Base-by-base conservation (phyloP, 2,329 filamentous ascomycete genomes). In the Pestalotiopsis sp. region DNA sequence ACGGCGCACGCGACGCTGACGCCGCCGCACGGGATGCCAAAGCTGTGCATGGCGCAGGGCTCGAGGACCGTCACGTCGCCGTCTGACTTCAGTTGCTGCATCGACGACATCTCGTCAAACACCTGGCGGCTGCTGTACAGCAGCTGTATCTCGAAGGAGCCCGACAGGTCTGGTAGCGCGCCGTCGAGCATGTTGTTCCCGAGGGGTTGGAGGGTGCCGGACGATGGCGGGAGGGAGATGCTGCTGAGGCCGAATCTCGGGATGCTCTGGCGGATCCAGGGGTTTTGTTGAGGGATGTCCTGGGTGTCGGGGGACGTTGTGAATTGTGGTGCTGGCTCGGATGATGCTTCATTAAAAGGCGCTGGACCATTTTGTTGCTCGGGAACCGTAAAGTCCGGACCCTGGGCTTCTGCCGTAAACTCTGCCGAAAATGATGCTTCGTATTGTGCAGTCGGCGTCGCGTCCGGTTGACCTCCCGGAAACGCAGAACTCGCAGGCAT, bases 81-180 rank as follows among this genome's bases (percentile, higher is more conserved):
- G 12, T 65, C 38, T 14, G 36, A 38, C 12, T 5, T 23, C 4
- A 65, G 40, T 7, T 52, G 14, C 40, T 52, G 38, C 20, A 52
- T 49, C 6, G 62, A 25, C 2, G 23, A 38, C 23, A 65, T 40
- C 14, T 27, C 62, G 9, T 27, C 20, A 2, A 49, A 9, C 23
- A 65, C 41, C 40, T 65, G 62, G n/a, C n/a, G 20, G 23, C 25
- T 31, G n/a, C 31, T 65, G 62, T 65, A 65, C 38, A 65, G 23
- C 2, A 65, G 40, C n/a, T 38, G n/a, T 1, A 65, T 0, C 13
- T 56, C 62, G 14, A 52, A 65, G 40, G 27, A 23, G n/a, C 62
- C 62, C 40, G 38, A 65, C n/a, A 65, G 62, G 13, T 45, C 23
- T 20, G 40, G 6, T 20, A 65, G 27, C 13, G 49, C 40, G 5